These are phyloP conservation scores for Lepidium campestre DNA, from an alignment of 441 rosid species.

Conservation along the genomic window DNA sequence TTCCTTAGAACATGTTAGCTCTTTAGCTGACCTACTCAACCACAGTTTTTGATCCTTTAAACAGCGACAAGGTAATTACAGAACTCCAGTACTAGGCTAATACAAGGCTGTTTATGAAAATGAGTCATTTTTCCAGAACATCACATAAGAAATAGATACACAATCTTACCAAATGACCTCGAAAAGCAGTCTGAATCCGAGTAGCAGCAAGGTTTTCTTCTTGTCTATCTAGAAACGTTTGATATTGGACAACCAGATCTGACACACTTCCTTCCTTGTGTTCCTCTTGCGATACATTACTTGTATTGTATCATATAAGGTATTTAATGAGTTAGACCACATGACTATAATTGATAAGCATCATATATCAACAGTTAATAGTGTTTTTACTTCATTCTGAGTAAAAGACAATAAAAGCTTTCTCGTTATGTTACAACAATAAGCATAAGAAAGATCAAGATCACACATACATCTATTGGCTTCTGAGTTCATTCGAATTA, in stretches of 20 bases:
- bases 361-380: too few species aligned
- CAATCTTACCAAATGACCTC: constrained; percentile 74
- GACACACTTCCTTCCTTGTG: constrained; percentile 38
- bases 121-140: not conserved
- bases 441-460: not conserved
- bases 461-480: not conserved
- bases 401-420: too few species aligned
- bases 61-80: not conserved
- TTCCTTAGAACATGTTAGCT: not conserved
- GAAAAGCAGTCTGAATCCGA: constrained; percentile 60
- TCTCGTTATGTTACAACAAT: not conserved
- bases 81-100: not conserved
- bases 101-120: not conserved
- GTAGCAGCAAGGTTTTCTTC: constrained; percentile 40
- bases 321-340: too few species aligned
- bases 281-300: constrained; percentile 39
- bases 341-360: too few species aligned
- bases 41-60: not conserved
- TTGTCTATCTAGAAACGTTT: constrained; percentile 18
- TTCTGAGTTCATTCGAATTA: not conserved
- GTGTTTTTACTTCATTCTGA: too few species aligned
- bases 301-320: too few species aligned
- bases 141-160: not conserved
- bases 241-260: constrained; percentile 22
- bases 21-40: not conserved